phyloP scores from a whole-genome alignment of 768 basidiomycete species.

The Pleurotus djamor region DNA sequence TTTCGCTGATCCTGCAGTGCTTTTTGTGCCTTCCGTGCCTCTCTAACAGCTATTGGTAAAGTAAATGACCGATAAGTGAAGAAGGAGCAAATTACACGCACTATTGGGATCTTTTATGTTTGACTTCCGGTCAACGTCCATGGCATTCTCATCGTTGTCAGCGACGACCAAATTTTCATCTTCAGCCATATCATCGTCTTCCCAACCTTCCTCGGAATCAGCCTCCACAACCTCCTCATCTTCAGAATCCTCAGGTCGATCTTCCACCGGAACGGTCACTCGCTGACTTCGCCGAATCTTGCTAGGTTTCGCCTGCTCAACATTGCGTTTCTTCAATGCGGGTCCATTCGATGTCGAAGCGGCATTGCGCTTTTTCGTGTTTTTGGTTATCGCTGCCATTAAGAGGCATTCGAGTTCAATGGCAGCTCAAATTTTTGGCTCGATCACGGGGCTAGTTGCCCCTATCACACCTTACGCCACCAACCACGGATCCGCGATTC shows the following conservation, averaged over 20 bases:
- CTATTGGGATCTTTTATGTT: slow-evolving; percentile 58
- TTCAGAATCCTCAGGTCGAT: slow-evolving; percentile 31
- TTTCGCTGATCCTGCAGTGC: slow-evolving; percentile 64
- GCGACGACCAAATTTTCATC: slow-evolving; percentile 23
- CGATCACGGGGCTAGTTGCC: no score
- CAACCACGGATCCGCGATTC: no score
- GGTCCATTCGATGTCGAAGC: slow-evolving; percentile 39
- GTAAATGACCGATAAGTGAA: neutral
- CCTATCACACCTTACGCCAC: no score
- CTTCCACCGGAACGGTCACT: slow-evolving; percentile 39
- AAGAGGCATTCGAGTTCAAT: no score
- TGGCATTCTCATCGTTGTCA: slow-evolving; percentile 25
- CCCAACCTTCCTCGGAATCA: no score
- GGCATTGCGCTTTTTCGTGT: slow-evolving; percentile 49
- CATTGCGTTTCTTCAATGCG: slow-evolving; percentile 50
- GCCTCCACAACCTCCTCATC: no score
- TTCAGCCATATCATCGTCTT: neutral
- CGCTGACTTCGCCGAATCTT: slow-evolving; percentile 55
- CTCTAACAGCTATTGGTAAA: slow-evolving; percentile 48
- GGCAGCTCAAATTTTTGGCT: no score
- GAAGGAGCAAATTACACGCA: slow-evolving; percentile 21
- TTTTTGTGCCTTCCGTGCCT: slow-evolving; percentile 74
- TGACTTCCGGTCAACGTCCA: slow-evolving; percentile 22
- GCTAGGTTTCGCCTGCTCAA: slow-evolving; percentile 28
- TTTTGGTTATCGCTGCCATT: slow-evolving; percentile 41